These are phyloP conservation scores for Endoconidiophora laricicola DNA, from an alignment of 2,329 filamentous ascomycete species.

Conservation along the genomic window DNA sequence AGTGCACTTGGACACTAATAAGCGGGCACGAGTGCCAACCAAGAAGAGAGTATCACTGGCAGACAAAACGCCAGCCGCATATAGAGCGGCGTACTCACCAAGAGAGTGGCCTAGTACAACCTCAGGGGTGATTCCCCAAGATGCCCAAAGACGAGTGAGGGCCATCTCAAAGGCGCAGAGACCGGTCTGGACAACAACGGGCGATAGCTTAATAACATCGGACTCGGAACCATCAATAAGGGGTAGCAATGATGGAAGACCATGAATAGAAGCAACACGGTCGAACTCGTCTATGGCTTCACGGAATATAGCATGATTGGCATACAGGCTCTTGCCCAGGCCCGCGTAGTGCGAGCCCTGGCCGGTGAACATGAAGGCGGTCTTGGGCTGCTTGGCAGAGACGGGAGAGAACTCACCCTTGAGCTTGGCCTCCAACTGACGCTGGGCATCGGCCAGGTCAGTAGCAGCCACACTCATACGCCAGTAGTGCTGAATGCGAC, in stretches of 20 bases:
- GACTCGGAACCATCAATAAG: conserved; percentile 27
- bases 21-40: conserved; percentile 48
- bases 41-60: conserved; percentile 55
- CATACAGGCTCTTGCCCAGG: conserved; percentile 34
- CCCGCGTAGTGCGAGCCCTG: conserved; percentile 39
- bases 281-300: conserved; percentile 40
- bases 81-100: conserved; percentile 58
- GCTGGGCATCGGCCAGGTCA: conserved; percentile 26
- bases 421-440: conserved; percentile 35
- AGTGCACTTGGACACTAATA: conserved; percentile 49
- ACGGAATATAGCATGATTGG: conserved; percentile 30
- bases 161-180: conserved; percentile 41
- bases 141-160: conserved; percentile 36
- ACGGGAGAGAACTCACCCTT: conserved; percentile 35
- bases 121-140: conserved; percentile 37
- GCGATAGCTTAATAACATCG: conserved; percentile 29
- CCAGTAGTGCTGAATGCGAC: conserved; percentile 43
- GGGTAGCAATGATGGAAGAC: conserved; percentile 38
- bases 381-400: conserved; percentile 25
- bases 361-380: conserved; percentile 38
- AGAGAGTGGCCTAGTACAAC: conserved; percentile 46
- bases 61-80: conserved; percentile 53
- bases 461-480: conserved; percentile 32
- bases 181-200: conserved; percentile 36
- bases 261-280: conserved; percentile 31